These are phyloP conservation scores for Ustilago sp. DNA, from an alignment of 1,284 basidiomycete genomes.

Conservation along the genomic window DNA sequence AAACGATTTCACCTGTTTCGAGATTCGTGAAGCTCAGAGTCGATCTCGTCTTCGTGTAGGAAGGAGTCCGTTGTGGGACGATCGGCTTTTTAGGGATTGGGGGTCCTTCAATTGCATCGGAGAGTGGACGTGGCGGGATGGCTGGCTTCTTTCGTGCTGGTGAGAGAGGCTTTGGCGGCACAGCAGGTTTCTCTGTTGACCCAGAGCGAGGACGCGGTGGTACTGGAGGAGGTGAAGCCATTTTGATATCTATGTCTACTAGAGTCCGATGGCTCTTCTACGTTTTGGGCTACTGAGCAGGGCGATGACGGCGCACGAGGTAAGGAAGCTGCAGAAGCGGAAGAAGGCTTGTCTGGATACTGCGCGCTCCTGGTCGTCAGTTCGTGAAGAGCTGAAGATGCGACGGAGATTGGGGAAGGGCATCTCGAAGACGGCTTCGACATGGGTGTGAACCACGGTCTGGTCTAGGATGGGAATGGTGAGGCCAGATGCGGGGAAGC, in stretches of 20 bases:
- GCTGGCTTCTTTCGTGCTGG: slow-evolving; percentile 1
- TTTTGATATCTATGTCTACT: neutral
- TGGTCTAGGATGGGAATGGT: neutral
- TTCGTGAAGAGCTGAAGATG: slow-evolving; percentile 63
- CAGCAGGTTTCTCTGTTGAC: neutral
- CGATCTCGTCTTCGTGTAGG: neutral
- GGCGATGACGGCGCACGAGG: slow-evolving; percentile 62
- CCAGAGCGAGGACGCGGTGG: slow-evolving; percentile 3
- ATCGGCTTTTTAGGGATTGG: neutral
- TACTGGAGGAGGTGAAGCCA: slow-evolving; percentile 8
- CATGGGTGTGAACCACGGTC: neutral
- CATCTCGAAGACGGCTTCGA: slow-evolving; percentile 33
- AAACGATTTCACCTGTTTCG: slow-evolving; percentile 25
- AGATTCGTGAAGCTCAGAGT: slow-evolving; percentile 33
- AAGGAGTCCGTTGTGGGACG: neutral
- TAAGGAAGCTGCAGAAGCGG: slow-evolving; percentile 61
- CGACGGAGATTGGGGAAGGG: slow-evolving; percentile 59
- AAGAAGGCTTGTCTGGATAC: slow-evolving; percentile 64
- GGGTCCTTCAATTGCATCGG: neutral
- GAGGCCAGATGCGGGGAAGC: neutral
- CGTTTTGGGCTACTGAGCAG: slow-evolving; percentile 59
- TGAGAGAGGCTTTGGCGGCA: neutral
- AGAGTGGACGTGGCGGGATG: neutral
- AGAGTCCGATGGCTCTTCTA: slow-evolving; percentile 48
- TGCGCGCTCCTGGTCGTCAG: slow-evolving; percentile 58